Evolutionary conservation across 1,284 basidiomycete genomes (phyloP).

Genomic region (Ganoderma resinaceum): DNA sequence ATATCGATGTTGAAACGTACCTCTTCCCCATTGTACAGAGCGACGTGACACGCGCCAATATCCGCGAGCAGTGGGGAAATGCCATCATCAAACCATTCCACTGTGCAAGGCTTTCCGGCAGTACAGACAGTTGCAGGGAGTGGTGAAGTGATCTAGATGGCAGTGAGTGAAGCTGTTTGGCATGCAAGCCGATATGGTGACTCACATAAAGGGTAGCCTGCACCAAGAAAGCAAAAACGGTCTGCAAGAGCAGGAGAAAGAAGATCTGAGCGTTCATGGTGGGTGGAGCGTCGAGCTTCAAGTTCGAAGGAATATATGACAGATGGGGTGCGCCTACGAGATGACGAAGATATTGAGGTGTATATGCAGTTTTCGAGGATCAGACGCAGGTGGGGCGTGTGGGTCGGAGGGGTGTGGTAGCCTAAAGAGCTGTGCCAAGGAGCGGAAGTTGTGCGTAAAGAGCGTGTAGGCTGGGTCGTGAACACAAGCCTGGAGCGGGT

Average conservation of each 20-base stretch:
- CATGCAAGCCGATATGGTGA: background rate
- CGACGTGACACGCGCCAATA: conserved; percentile 59
- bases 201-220: conserved; percentile 31
- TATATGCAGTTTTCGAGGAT: conserved; percentile 6
- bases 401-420: conserved; percentile 10
- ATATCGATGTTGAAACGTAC: conserved; percentile 43
- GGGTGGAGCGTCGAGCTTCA: conserved; percentile 4
- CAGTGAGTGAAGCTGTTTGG: background rate
- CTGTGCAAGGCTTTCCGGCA: conserved; percentile 57
- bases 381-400: conserved; percentile 3
- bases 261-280: conserved; percentile 25
- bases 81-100: conserved; percentile 71
- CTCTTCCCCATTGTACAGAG: conserved; percentile 59
- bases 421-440: conserved; percentile 10
- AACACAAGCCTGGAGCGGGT: conserved; percentile 11
- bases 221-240: conserved; percentile 19
- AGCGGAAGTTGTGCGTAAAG: conserved; percentile 19
- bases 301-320: background rate
- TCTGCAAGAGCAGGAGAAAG: conserved; percentile 27
- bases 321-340: conserved; percentile 11
- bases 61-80: conserved; percentile 51
- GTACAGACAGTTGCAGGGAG: conserved; percentile 49
- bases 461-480: conserved; percentile 13
- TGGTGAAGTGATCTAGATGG: conserved; percentile 58
- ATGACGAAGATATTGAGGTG: conserved; percentile 10